These are phyloP conservation scores for Corrigiola litoralis DNA, from an alignment of 179 eudicot species.

Conservation along the genomic window DNA sequence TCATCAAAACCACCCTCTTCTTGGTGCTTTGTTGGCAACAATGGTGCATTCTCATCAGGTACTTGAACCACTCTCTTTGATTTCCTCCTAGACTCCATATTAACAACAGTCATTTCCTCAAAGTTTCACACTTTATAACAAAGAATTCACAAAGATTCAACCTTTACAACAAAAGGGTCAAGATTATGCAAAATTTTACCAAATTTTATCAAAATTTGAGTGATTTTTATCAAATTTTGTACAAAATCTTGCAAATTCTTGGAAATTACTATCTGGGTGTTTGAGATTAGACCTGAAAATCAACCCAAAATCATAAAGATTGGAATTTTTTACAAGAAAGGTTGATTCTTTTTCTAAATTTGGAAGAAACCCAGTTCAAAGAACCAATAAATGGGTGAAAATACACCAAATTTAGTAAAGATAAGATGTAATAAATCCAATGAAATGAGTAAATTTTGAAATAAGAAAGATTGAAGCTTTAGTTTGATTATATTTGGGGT, in stretches of 20 bases:
- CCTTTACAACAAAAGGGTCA: neutral
- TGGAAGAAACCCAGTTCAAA: neutral
- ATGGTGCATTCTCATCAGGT: slow-evolving; percentile 39
- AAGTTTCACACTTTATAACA: neutral
- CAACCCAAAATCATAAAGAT: neutral
- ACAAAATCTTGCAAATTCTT: no score
- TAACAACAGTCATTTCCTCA: slow-evolving; percentile 26
- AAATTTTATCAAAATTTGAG: slow-evolving; percentile 8
- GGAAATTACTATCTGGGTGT: slow-evolving; percentile 5
- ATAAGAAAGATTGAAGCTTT: neutral
- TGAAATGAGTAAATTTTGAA: no score
- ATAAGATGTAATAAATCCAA: neutral
- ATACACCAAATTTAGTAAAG: neutral
- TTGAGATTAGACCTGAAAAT: neutral
- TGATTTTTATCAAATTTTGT: no score
- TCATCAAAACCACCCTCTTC: slow-evolving; percentile 38
- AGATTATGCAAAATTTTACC: neutral
- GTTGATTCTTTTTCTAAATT: neutral
- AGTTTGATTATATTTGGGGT: neutral
- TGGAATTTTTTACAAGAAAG: neutral
- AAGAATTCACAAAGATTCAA: slow-evolving; percentile 2
- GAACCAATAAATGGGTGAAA: neutral
- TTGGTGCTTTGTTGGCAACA: slow-evolving; percentile 36
- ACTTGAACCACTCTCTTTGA: slow-evolving; percentile 24
- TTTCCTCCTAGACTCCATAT: slow-evolving; percentile 23